These are phyloP conservation scores for Phoma sp. DNA, from an alignment of 2,329 filamentous ascomycete species.

Conservation along the genomic window DNA sequence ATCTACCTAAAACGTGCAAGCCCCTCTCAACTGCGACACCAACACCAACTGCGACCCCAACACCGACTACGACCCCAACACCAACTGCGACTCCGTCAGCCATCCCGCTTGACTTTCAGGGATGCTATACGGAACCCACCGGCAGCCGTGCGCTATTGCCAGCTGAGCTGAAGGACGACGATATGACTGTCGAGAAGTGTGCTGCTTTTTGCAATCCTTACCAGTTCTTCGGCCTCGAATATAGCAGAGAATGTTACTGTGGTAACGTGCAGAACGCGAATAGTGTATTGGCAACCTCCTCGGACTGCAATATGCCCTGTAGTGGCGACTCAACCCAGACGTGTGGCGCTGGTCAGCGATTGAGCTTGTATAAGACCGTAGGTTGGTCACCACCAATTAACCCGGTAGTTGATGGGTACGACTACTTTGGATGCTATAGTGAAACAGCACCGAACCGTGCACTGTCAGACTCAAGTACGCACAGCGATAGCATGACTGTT, in stretches of 20 bases:
- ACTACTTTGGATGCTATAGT: constrained; percentile 51
- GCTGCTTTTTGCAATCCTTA: constrained; percentile 27
- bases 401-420: constrained; percentile 28
- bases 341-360: constrained; percentile 27
- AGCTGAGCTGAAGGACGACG: constrained; percentile 14
- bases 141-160: constrained; percentile 24
- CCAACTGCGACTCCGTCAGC: constrained; percentile 13
- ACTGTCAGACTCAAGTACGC: constrained; percentile 43
- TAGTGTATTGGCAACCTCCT: constrained; percentile 14
- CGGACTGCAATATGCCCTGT: constrained; percentile 35
- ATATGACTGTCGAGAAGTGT: constrained; percentile 33
- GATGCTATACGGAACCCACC: constrained; percentile 30
- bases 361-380: constrained; percentile 47
- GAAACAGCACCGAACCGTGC: constrained; percentile 37
- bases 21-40: constrained; percentile 18
- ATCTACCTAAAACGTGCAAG: constrained; percentile 24
- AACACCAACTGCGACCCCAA: background rate
- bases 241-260: constrained; percentile 30
- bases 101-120: constrained; percentile 24
- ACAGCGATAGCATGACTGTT: constrained; percentile 39
- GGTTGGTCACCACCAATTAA: constrained; percentile 39
- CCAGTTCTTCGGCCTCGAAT: constrained; percentile 34
- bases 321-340: constrained; percentile 22
- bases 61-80: background rate
- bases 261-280: constrained; percentile 22